These are phyloP conservation scores for Fusarium keratoplasticum DNA, from an alignment of 2,329 filamentous ascomycete genomes.

Conservation along the genomic window DNA sequence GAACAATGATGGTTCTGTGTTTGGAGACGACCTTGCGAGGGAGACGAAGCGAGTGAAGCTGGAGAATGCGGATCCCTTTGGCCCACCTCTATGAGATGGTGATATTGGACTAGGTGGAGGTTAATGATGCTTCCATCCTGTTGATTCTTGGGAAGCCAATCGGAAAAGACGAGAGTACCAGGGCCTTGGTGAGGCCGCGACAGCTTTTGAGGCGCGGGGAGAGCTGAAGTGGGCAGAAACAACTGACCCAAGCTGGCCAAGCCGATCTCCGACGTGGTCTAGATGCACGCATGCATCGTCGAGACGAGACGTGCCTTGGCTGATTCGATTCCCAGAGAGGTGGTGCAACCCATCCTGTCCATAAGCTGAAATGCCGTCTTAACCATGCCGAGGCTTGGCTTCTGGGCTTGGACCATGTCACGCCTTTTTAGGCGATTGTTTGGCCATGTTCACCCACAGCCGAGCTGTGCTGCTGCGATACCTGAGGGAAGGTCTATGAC, in stretches of 20 bases:
- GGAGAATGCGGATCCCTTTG: slow-evolving; percentile 61
- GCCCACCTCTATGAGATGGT: slow-evolving; percentile 51
- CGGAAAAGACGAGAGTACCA: not conserved
- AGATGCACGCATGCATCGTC: slow-evolving; percentile 21
- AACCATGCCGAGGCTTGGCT: slow-evolving; percentile 32
- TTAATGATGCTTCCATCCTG: not conserved
- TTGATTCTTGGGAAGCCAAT: slow-evolving; percentile 14
- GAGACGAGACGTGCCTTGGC: slow-evolving; percentile 9
- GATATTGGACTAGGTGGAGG: not conserved
- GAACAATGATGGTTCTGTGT: slow-evolving; percentile 58
- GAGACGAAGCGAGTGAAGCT: slow-evolving; percentile 62
- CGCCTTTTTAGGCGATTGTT: slow-evolving; percentile 9
- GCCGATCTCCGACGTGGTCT: slow-evolving; percentile 25
- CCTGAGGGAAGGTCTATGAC: slow-evolving; percentile 33
- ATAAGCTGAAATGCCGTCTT: slow-evolving; percentile 26
- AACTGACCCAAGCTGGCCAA: slow-evolving; percentile 1
- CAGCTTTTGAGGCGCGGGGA: not conserved
- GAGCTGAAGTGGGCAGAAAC: not conserved
- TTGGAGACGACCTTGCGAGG: slow-evolving; percentile 54
- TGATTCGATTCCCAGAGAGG: not conserved
- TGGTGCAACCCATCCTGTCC: slow-evolving; percentile 2
- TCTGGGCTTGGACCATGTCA: slow-evolving; percentile 22
- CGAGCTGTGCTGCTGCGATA: slow-evolving; percentile 18
- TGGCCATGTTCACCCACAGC: slow-evolving; percentile 8
- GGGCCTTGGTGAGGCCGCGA: not conserved